These are phyloP conservation scores for Dendrobium nobile DNA, from an alignment of 106 monocot genomes.

Conservation along the genomic window DNA sequence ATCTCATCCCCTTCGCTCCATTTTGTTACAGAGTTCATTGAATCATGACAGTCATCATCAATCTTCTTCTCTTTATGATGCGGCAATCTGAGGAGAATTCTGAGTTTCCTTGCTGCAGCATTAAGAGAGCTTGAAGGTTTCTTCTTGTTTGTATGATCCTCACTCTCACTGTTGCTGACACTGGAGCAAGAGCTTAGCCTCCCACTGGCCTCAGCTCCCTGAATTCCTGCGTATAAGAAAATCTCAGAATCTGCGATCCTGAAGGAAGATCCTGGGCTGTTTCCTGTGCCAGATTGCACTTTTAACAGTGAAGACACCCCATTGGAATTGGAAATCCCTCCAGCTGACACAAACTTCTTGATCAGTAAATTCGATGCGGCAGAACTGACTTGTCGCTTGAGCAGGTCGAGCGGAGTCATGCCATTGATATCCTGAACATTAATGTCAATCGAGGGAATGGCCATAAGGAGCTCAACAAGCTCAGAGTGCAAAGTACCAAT, in stretches of 20 bases:
- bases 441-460: slow-evolving; percentile 40
- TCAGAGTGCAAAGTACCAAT: slow-evolving; percentile 53
- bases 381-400: slow-evolving; percentile 35
- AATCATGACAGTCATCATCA: slow-evolving; percentile 23
- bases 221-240: slow-evolving; percentile 59
- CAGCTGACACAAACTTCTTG: slow-evolving; percentile 62
- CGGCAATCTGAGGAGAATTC: slow-evolving; percentile 43
- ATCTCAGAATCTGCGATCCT: slow-evolving; percentile 81
- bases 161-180: slow-evolving; percentile 21
- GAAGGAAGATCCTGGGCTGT: slow-evolving; percentile 76
- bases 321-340: slow-evolving; percentile 49
- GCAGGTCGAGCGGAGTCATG: slow-evolving; percentile 73
- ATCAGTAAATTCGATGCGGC: slow-evolving; percentile 63
- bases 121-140: slow-evolving; percentile 41
- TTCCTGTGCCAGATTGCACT: slow-evolving; percentile 31
- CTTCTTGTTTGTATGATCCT: slow-evolving; percentile 14
- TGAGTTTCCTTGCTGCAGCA: slow-evolving; percentile 52
- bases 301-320: slow-evolving; percentile 37
- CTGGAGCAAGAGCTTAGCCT: slow-evolving; percentile 59
- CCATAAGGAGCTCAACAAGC: slow-evolving; percentile 67
- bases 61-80: slow-evolving; percentile 42
- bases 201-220: slow-evolving; percentile 23
- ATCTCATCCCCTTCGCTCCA: slow-evolving; percentile 34
- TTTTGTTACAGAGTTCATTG: slow-evolving; percentile 40
- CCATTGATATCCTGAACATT: slow-evolving; percentile 64